Conservation (phyloP, 2,329 filamentous ascomycete genomes). For the Boeremia exigua region DNA sequence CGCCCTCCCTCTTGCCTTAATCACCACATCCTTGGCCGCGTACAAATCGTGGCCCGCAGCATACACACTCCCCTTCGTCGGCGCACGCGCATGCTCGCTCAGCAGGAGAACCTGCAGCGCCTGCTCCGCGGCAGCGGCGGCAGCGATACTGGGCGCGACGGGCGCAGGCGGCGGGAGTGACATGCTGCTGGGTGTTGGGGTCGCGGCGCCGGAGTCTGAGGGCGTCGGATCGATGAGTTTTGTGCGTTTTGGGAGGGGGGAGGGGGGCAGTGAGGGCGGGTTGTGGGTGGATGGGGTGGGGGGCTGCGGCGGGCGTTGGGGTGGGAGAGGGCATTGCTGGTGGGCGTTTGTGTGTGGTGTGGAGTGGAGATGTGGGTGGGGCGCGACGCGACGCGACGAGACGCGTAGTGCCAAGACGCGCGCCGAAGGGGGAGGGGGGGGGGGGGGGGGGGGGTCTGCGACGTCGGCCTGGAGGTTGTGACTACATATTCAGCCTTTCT, state of each 20-base stretch:
- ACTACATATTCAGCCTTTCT: too few species aligned
- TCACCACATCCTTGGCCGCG: slow-evolving; percentile 71
- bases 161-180: slow-evolving; percentile 30
- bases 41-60: slow-evolving; percentile 96
- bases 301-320: slow-evolving; percentile 17
- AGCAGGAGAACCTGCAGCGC: slow-evolving; percentile 91
- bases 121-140: slow-evolving; percentile 41
- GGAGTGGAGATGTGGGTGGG: slow-evolving; percentile 23
- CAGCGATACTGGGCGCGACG: slow-evolving; percentile 31
- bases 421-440: too few species aligned
- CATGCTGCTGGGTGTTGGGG: slow-evolving; percentile 42
- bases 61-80: slow-evolving; percentile 86
- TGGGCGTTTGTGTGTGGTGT: slow-evolving; percentile 7
- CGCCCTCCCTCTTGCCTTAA: slow-evolving; percentile 83
- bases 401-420: slow-evolving; percentile 11
- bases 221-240: slow-evolving; percentile 64
- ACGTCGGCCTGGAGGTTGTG: too few species aligned
- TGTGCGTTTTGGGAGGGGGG: slow-evolving; percentile 80
- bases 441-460: background rate
- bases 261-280: slow-evolving; percentile 67
- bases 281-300: slow-evolving; percentile 39
- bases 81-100: slow-evolving; percentile 76
- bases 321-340: slow-evolving; percentile 19
- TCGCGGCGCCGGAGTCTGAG: slow-evolving; percentile 43
- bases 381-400: slow-evolving; percentile 3